These are phyloP conservation scores for Mortierella sp. DNA, from an alignment of 371 early-diverging fungal genomes.

Conservation along the genomic window DNA sequence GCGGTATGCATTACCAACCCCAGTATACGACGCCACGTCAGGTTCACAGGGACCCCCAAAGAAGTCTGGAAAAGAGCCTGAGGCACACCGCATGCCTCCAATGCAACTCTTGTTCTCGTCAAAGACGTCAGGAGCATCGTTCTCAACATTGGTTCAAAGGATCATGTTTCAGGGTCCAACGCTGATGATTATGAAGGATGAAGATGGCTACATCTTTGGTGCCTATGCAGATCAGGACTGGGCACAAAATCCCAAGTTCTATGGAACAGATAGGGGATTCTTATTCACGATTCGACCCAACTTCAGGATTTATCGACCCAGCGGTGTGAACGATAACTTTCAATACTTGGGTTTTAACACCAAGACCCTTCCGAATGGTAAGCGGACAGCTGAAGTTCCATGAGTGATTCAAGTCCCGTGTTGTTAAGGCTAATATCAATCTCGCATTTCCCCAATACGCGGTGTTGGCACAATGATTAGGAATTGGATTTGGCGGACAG, in stretches of 20 bases:
- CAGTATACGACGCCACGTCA: conserved; percentile 10
- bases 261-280: conserved; percentile 72
- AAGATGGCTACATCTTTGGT: conserved; percentile 73
- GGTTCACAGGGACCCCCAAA: conserved; percentile 18
- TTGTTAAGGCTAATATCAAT: background rate
- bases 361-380: conserved; percentile 88
- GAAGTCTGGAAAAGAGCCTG: conserved; percentile 15
- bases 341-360: conserved; percentile 87
- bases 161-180: conserved; percentile 63
- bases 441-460: too few species aligned
- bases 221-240: conserved; percentile 76
- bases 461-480: too few species aligned
- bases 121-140: conserved; percentile 73
- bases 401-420: background rate
- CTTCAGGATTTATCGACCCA: conserved; percentile 58
- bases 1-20: conserved; percentile 42
- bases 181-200: conserved; percentile 59
- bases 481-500: conserved; percentile 85
- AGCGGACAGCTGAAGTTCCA: background rate
- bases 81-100: conserved; percentile 26
- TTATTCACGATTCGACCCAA: conserved; percentile 66
- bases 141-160: conserved; percentile 53
- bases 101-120: conserved; percentile 66
- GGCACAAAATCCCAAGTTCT: conserved; percentile 74
- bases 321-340: conserved; percentile 78